These are phyloP conservation scores for Cyclostephanos tholiformis DNA, from an alignment of 108 stramenopile genomes.

Conservation along the genomic window DNA sequence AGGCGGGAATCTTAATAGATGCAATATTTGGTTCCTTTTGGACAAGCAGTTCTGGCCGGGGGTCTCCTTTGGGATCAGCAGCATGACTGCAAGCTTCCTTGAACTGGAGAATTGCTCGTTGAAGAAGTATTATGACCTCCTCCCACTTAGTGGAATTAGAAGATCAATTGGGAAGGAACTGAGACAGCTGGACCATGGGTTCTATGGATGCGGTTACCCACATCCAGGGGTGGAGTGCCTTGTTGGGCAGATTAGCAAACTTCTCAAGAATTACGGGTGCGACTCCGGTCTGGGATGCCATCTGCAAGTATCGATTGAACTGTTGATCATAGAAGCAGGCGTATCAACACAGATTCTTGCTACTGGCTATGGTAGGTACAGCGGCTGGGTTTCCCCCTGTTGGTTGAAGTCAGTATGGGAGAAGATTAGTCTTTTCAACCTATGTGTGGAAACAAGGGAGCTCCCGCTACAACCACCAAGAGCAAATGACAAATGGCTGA, in stretches of 20 bases:
- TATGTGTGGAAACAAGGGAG: neutral
- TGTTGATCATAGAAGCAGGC: slow-evolving; percentile 5
- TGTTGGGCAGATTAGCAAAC: neutral
- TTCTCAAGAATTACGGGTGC: slow-evolving; percentile 15
- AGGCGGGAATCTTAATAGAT: no score
- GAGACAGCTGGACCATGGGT: neutral
- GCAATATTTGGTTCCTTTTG: no score
- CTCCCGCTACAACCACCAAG: neutral
- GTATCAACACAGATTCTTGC: neutral
- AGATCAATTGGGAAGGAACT: neutral
- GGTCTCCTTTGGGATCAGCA: no score
- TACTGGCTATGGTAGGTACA: neutral
- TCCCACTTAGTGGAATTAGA: neutral
- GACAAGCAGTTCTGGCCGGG: no score
- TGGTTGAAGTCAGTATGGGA: slow-evolving; percentile 1
- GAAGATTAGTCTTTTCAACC: neutral
- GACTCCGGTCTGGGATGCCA: neutral
- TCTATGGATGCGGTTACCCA: no score
- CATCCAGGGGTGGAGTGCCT: slow-evolving; percentile 5
- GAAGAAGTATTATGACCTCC: slow-evolving; percentile 4
- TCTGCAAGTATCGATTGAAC: neutral
- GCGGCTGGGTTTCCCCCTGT: neutral
- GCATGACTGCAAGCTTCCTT: neutral
- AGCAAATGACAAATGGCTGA: neutral
- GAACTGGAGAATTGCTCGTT: neutral